A percentile compares a stretch with the other conserved stretches of the same genome.
Conservation (phyloP, 768 basidiomycete genomes). For the Mycena leptocephala region DNA sequence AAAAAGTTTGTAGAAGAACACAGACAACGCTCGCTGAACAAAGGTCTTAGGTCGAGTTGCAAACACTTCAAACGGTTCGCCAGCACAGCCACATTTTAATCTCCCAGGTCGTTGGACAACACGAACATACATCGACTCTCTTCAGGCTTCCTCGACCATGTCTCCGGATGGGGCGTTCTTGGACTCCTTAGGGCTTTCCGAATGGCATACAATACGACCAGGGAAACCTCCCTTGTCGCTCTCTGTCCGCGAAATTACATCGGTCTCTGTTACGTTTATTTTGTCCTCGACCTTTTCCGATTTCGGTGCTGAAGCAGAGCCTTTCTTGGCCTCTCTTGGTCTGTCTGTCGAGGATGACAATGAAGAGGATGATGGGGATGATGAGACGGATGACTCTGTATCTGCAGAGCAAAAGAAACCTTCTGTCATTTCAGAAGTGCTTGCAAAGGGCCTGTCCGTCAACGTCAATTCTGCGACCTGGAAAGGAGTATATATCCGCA, state of each 20-base stretch:
- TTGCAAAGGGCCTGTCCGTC: constrained; percentile 83
- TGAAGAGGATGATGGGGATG: constrained; percentile 54
- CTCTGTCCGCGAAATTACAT: constrained; percentile 85
- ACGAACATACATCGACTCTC: neutral
- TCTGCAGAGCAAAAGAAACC: constrained; percentile 45
- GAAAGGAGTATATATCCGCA: constrained; percentile 85
- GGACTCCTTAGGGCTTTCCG: constrained; percentile 41
- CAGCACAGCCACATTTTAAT: neutral
- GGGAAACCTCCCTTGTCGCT: constrained; percentile 84
- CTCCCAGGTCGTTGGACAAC: neutral
- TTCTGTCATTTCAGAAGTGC: constrained; percentile 74
- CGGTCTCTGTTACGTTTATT: constrained; percentile 88
- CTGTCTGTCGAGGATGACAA: constrained; percentile 50
- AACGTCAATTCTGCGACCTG: constrained; percentile 87
- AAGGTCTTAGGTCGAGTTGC: neutral
- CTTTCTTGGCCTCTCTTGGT: constrained; percentile 60
- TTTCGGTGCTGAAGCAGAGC: constrained; percentile 54
- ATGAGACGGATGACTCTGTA: constrained; percentile 48
- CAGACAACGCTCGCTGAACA: neutral
- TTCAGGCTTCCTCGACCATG: constrained; percentile 37
- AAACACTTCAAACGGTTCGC: too few species aligned
- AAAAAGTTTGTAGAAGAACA: too few species aligned
- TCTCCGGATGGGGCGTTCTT: constrained; percentile 41
- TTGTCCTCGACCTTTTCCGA: constrained; percentile 70
- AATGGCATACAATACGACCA: constrained; percentile 84